Evolutionary conservation across 345 rosid genomes (phyloP).

Genomic region (Toxicodendron radicans): DNA sequence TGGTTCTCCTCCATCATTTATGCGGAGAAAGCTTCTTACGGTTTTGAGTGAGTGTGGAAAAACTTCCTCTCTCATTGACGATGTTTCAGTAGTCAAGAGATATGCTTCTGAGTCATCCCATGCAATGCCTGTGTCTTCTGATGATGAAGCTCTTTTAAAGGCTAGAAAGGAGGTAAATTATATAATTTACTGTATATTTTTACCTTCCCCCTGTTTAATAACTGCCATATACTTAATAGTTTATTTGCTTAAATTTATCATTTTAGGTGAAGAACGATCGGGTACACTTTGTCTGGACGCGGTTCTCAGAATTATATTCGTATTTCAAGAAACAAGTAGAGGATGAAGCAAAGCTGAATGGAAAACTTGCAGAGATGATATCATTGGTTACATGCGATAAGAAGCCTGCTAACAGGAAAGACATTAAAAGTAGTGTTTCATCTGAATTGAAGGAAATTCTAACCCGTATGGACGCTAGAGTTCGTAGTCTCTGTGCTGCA

Average conservation of each 20-base stretch:
- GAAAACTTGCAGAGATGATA: constrained; percentile 74
- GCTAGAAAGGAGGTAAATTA: constrained; percentile 72
- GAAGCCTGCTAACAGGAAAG: constrained; percentile 37
- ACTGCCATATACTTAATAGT: not conserved
- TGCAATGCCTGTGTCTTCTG: constrained; percentile 78
- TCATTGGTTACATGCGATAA: constrained; percentile 73
- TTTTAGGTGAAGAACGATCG: constrained; percentile 67
- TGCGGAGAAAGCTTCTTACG: constrained; percentile 63
- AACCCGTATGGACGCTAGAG: constrained; percentile 50
- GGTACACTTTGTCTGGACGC: constrained; percentile 83
- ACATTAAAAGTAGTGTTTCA: constrained; percentile 40
- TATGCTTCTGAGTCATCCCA: constrained; percentile 75
- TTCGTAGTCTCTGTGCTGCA: constrained; percentile 48
- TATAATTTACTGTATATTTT: constrained; percentile 5
- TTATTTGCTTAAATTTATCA: constrained; percentile 15
- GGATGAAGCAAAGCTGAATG: constrained; percentile 58
- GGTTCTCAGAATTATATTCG: constrained; percentile 75
- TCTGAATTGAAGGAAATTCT: constrained; percentile 66
- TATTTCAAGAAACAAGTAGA: constrained; percentile 65
- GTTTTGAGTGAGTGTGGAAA: constrained; percentile 69
- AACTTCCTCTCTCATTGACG: constrained; percentile 73
- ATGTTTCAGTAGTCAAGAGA: constrained; percentile 62
- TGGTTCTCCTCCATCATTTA: constrained; percentile 71
- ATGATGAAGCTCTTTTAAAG: constrained; percentile 76
- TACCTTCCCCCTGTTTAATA: not conserved